Evolutionary conservation across 305 asterid species (phyloP).

Genomic region (Stenogyne calaminthoides): DNA sequence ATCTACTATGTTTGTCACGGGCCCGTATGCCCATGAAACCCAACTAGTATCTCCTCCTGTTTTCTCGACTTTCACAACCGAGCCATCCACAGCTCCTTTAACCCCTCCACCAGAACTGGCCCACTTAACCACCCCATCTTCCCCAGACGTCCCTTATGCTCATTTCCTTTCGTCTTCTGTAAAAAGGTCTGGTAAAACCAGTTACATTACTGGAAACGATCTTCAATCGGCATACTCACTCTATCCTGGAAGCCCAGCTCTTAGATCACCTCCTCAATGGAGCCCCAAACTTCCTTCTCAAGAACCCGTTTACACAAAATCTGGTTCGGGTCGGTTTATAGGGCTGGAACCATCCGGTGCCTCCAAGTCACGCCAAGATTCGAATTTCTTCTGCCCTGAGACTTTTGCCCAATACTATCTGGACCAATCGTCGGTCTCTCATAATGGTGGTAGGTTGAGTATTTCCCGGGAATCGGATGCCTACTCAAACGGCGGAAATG

Average conservation of each 20-base stretch:
- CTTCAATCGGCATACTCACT: slow-evolving; percentile 72
- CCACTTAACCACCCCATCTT: slow-evolving; percentile 86
- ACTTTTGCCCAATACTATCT: slow-evolving; percentile 93
- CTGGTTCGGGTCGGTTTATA: slow-evolving; percentile 58
- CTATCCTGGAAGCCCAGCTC: slow-evolving; percentile 78
- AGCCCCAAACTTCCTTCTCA: slow-evolving; percentile 39
- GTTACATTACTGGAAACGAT: slow-evolving; percentile 49
- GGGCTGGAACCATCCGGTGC: slow-evolving; percentile 46
- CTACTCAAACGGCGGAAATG: slow-evolving; percentile 62
- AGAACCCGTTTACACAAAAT: slow-evolving; percentile 45
- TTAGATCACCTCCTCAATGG: slow-evolving; percentile 76
- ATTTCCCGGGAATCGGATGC: slow-evolving; percentile 90
- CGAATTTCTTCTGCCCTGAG: slow-evolving; percentile 98
- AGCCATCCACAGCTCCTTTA: slow-evolving; percentile 87
- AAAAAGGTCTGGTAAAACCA: slow-evolving; percentile 41
- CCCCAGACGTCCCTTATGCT: slow-evolving; percentile 93
- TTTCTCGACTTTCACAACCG: slow-evolving; percentile 83
- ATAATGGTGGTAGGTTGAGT: slow-evolving; percentile 90
- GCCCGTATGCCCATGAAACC: slow-evolving; percentile 85
- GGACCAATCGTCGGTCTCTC: slow-evolving; percentile 80
- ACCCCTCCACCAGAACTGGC: slow-evolving; percentile 92
- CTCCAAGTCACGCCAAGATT: slow-evolving; percentile 63
- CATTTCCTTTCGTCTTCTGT: slow-evolving; percentile 72
- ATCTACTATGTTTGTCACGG: slow-evolving; percentile 69
- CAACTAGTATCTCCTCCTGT: slow-evolving; percentile 92